Conservation (phyloP, 768 basidiomycete species). For the Lentinula aciculospora region DNA sequence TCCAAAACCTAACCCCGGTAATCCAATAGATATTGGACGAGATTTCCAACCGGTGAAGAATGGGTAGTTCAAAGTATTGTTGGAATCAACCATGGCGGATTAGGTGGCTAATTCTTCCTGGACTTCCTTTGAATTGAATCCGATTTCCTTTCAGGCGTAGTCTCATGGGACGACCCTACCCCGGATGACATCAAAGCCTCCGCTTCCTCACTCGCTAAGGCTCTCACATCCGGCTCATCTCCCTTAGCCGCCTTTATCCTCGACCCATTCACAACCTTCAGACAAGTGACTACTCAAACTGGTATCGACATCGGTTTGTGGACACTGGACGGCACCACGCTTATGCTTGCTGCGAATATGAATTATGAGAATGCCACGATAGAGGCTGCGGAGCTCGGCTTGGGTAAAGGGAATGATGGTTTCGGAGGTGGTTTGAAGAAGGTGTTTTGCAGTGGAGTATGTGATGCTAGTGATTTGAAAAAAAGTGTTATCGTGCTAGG, state of each 20-base stretch:
- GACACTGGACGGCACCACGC: slow-evolving; percentile 32
- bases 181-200: slow-evolving; percentile 45
- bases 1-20: background rate
- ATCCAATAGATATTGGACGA: slow-evolving; percentile 11
- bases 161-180: slow-evolving; percentile 53
- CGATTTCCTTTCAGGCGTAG: slow-evolving; percentile 26
- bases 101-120: slow-evolving; percentile 29
- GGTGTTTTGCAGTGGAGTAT: slow-evolving; percentile 31
- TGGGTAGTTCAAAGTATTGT: slow-evolving; percentile 61
- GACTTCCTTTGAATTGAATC: background rate
- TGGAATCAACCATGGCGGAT: slow-evolving; percentile 65
- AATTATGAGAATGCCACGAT: slow-evolving; percentile 32
- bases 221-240: slow-evolving; percentile 23
- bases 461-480: slow-evolving; percentile 17
- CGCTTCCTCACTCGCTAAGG: slow-evolving; percentile 41
- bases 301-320: slow-evolving; percentile 49
- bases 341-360: slow-evolving; percentile 49
- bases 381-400: slow-evolving; percentile 16
- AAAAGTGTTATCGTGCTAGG: slow-evolving; percentile 26
- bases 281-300: slow-evolving; percentile 29
- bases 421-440: slow-evolving; percentile 16
- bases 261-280: slow-evolving; percentile 32
- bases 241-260: slow-evolving; percentile 43
- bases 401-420: no score
- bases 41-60: slow-evolving; percentile 63